Evolutionary conservation across 1,139 yeast genomes (phyloP), one percentile per base, ranked within the genome.

Genomic region (Debaryomycetaceae sp.): DNA sequence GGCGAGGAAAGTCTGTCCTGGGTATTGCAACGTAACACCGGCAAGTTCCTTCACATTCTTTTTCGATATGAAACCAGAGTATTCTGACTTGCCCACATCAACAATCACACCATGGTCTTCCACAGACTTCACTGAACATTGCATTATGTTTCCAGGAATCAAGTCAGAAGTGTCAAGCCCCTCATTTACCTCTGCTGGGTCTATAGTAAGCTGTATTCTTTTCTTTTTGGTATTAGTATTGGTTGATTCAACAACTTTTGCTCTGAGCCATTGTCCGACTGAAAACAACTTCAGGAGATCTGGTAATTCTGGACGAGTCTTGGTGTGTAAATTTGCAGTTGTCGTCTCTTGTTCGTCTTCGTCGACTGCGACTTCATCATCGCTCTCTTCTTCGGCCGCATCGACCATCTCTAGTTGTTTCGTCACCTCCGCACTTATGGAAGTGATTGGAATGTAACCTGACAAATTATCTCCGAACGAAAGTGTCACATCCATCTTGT

Each of bases 51-150:
- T 51, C 39, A 76, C 61, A 45, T 83, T 91, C 52, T 83, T 84
- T 52, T 80, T 81, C 3, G 95, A 78, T 43, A 92, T 70, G 62
- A 92, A 92, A 1, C 95, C 98, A 16, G 79, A 64, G 13, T 75
- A 45, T 4, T 59, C 56, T 11, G 70, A 63, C 39, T 73, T 65
- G 17, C 97, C 97, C 22, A 86, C 62, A 51, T 83, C 85, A 38
- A 91, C 65, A 43, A 87, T 78, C 13, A 82, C 75, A 63, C 98
- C 98, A 57, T 87, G 96, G 56, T 92, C 98, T 70, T 92, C 98
- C 17, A 87, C 65, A 38, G 95, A 84, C 43, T 73, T 74, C 14
- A 92, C 81, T 2, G 88, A 73, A 22, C 83, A 89, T 64, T 92
- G 98, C 3, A 92, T 56, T 6, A 83, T 58, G 50, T 78, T 73